Conservation (phyloP, 495 filamentous ascomycete genomes). For the Daldinia bambusicola region DNA sequence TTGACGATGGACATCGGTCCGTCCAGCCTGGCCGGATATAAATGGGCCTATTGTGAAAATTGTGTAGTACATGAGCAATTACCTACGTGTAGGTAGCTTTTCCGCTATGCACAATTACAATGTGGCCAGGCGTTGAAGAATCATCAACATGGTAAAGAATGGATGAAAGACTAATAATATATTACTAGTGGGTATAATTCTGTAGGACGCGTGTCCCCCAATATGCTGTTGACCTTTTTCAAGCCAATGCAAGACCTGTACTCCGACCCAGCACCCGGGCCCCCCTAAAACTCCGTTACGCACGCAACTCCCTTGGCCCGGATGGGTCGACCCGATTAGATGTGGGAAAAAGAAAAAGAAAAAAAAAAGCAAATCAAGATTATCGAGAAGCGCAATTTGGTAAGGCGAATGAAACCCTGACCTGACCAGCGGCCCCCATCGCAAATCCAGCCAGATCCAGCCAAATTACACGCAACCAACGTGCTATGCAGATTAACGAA, state of each 20-base stretch:
- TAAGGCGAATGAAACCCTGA: conserved; percentile 37
- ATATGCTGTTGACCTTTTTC: conserved; percentile 30
- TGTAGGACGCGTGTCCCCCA: conserved; percentile 42
- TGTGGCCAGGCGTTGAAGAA: conserved; percentile 18
- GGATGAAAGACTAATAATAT: conserved; percentile 37
- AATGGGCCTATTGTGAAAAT: conserved; percentile 1
- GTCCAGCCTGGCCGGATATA: conserved; percentile 35
- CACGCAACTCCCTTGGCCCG: conserved; percentile 38
- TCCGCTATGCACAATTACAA: conserved; percentile 5
- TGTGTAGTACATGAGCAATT: conserved; percentile 10
- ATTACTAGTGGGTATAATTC: conserved; percentile 47
- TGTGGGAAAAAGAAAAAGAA: too few relatives aligned
- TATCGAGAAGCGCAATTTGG: conserved; percentile 27
- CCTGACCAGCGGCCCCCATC: conserved; percentile 21
- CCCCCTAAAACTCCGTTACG: conserved; percentile 30
- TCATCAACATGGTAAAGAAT: conserved; percentile 12
- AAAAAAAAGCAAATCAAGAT: conserved; percentile 17
- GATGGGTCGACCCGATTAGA: conserved; percentile 28
- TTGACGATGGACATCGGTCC: conserved; percentile 21
- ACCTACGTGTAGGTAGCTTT: too few relatives aligned
- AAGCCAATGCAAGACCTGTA: conserved; percentile 35
- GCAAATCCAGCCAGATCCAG: conserved; percentile 33
- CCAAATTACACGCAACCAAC: conserved; percentile 30
- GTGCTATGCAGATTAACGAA: conserved; percentile 32
- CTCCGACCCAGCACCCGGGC: conserved; percentile 33